Percentiles rank a stretch among this genome's conserved stretches.
Evolutionary conservation across 495 filamentous ascomycete genomes (phyloP).

Genomic region (Hypoxylon perforatum): DNA sequence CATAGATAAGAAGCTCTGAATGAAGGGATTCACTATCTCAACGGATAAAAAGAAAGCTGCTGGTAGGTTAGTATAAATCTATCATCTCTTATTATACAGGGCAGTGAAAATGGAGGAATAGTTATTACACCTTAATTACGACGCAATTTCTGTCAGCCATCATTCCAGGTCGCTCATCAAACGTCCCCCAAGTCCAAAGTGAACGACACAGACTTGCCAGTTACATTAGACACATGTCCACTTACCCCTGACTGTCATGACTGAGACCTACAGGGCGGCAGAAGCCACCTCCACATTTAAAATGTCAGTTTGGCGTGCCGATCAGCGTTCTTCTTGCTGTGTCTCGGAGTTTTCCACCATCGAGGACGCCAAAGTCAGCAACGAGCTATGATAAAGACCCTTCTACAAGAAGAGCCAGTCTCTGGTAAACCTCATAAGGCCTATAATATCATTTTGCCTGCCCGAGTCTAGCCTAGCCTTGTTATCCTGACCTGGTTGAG

Average conservation of each 20-base stretch:
- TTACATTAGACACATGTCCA: neutral
- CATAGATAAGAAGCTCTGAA: too few relatives aligned
- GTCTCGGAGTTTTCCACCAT: neutral
- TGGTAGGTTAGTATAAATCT: too few relatives aligned
- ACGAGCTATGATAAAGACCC: conserved; percentile 2
- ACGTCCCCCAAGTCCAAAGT: neutral
- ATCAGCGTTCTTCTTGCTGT: neutral
- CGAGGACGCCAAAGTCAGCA: conserved; percentile 3
- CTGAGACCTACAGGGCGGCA: neutral
- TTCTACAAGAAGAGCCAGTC: neutral
- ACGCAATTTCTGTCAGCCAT: neutral
- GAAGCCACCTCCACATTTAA: neutral
- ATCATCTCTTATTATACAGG: too few relatives aligned
- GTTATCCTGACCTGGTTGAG: neutral
- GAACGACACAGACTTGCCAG: conserved; percentile 1
- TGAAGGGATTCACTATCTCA: too few relatives aligned
- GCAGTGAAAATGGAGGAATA: too few relatives aligned
- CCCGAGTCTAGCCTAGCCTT: neutral
- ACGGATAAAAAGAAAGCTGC: too few relatives aligned
- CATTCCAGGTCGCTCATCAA: conserved; percentile 1
- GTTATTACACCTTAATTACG: neutral
- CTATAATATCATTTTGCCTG: neutral
- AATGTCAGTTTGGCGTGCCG: neutral
- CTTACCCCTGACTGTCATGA: conserved; percentile 1
- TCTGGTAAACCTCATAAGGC: neutral